Evolutionary conservation across 2,329 filamentous ascomycete species (phyloP).

Genomic region (Elsinoe fawcettii): DNA sequence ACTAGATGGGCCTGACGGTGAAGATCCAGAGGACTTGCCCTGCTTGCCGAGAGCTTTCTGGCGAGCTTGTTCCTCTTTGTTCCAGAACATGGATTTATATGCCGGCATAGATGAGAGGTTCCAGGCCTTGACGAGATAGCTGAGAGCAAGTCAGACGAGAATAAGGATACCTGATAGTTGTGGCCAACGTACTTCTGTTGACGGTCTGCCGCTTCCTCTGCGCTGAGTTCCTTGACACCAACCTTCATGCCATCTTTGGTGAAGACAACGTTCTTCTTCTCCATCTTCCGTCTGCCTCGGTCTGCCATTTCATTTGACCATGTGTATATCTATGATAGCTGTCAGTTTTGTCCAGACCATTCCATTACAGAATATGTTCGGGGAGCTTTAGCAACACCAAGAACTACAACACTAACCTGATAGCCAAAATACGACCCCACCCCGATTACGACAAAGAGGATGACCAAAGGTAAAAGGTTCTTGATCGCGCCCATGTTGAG

Average conservation of each 20-base stretch:
- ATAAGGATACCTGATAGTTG: neutral
- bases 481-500: constrained; percentile 31
- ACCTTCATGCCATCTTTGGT: constrained; percentile 65
- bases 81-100: constrained; percentile 30
- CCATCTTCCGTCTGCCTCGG: constrained; percentile 61
- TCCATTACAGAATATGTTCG: no score
- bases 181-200: constrained; percentile 50
- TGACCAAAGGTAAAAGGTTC: constrained; percentile 58
- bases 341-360: no score
- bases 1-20: neutral
- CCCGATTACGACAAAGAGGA: constrained; percentile 53
- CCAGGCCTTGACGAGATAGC: constrained; percentile 45
- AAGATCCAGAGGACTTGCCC: constrained; percentile 5
- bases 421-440: constrained; percentile 59
- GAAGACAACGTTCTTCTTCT: constrained; percentile 66
- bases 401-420: constrained; percentile 37
- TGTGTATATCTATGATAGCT: constrained; percentile 58
- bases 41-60: constrained; percentile 14
- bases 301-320: constrained; percentile 58
- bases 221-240: constrained; percentile 59
- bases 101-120: constrained; percentile 33
- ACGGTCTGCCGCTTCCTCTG: constrained; percentile 64
- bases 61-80: constrained; percentile 19
- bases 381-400: no score
- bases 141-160: constrained; percentile 15